These are phyloP conservation scores for Pouteria glomerata DNA, from an alignment of 148 eudicot species.

Conservation along the genomic window DNA sequence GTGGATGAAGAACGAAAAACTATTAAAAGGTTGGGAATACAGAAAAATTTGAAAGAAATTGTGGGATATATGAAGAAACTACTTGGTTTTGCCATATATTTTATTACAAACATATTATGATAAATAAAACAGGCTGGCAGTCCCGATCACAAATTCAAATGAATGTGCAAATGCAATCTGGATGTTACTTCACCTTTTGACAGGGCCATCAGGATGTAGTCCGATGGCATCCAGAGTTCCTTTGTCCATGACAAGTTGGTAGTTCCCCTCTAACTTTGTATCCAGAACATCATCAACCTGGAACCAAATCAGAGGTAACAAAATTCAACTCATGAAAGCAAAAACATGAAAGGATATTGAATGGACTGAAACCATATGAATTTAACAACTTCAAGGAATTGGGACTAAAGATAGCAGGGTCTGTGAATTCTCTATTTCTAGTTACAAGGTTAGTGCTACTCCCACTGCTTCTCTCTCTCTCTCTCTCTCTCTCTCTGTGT, in stretches of 20 bases:
- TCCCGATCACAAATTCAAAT: not conserved
- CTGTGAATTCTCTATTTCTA: not conserved
- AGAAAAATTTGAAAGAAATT: not conserved
- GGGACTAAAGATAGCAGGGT: not conserved
- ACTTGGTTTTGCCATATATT: not conserved
- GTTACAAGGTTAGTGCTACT: not conserved
- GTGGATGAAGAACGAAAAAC: not conserved
- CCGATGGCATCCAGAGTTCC: constrained; percentile 99
- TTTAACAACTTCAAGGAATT: not conserved
- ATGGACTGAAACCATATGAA: not conserved
- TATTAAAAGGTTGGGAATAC: not conserved
- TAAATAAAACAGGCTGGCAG: not conserved
- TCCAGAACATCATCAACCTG: constrained; percentile 99
- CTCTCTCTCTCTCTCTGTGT: no score
- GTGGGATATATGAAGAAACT: not conserved
- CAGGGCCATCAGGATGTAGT: constrained; percentile 95
- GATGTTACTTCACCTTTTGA: constrained; percentile 54
- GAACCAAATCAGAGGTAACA: constrained; percentile 15
- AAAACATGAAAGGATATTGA: not conserved
- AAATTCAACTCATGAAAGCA: not conserved
- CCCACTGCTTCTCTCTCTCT: no score
- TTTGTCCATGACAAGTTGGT: constrained; percentile 83
- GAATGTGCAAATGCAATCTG: not conserved
- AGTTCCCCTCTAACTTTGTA: constrained; percentile 65
- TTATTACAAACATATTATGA: not conserved